Conservation (phyloP, 768 basidiomycete species). For the Hygrocybe coccinea region DNA sequence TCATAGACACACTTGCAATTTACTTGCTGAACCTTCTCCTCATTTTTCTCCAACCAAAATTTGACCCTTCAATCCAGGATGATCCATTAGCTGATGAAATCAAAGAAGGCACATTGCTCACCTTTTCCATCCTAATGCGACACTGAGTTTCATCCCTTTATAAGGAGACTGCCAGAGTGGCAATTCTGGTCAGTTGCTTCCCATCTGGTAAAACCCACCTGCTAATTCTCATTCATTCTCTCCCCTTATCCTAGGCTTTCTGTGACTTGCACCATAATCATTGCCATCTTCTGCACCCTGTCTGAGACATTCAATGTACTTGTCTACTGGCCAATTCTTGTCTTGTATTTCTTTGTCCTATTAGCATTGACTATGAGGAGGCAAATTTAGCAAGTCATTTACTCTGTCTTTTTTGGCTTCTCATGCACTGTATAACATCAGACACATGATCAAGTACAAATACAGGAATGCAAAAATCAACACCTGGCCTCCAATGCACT, state of each 20-base stretch:
- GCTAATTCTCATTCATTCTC: background rate
- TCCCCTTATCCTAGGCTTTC: conserved; percentile 66
- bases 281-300: conserved; percentile 76
- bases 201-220: conserved; percentile 1
- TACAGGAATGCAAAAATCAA: too few relatives aligned
- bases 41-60: conserved; percentile 96
- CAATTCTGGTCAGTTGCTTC: conserved; percentile 72
- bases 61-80: conserved; percentile 92
- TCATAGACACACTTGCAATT: conserved; percentile 84
- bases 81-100: conserved; percentile 93
- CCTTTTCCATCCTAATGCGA: conserved; percentile 68
- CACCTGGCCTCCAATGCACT: too few relatives aligned
- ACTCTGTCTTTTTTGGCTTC: background rate
- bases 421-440: background rate
- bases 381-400: conserved; percentile 65
- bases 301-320: conserved; percentile 90
- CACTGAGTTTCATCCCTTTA: conserved; percentile 97
- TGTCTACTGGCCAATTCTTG: conserved; percentile 98
- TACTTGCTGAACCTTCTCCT: conserved; percentile 94
- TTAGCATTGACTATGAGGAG: conserved; percentile 94
- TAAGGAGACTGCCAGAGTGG: conserved; percentile 92
- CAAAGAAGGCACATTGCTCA: conserved; percentile 73
- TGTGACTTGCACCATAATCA: conserved; percentile 78
- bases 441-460: conserved; percentile 11
- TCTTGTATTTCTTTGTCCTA: conserved; percentile 93